Evolutionary conservation across 345 rosid species (phyloP).

Genomic region (Salix caprea): DNA sequence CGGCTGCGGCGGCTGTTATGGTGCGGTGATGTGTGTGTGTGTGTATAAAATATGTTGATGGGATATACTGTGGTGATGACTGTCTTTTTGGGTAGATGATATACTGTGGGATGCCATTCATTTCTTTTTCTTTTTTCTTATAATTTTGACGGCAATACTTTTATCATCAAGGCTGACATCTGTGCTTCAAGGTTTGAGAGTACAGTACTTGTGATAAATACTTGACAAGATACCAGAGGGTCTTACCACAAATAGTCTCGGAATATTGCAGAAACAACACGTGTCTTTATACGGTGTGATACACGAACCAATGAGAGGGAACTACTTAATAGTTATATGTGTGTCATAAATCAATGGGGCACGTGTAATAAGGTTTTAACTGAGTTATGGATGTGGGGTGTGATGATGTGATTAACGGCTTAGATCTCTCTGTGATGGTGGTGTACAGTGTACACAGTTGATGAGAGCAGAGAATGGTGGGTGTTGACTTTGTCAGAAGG

Average conservation of each 20-base stretch:
- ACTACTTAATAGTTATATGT: background rate
- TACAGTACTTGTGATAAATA: too few species aligned
- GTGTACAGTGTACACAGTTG: background rate
- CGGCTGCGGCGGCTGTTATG: constrained; percentile 15
- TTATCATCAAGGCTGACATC: too few species aligned
- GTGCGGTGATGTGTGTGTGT: constrained; percentile 5
- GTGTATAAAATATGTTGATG: constrained; percentile 13
- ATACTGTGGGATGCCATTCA: background rate
- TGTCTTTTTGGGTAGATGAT: constrained; percentile 8
- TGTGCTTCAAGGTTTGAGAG: too few species aligned
- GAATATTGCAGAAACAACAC: background rate
- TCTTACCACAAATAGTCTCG: too few species aligned
- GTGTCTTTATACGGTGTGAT: background rate
- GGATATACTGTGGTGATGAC: constrained; percentile 9
- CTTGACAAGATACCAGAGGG: too few species aligned
- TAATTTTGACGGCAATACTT: background rate
- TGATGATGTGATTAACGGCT: background rate
- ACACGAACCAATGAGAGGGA: background rate
- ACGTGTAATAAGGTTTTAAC: background rate
- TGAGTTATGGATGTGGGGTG: background rate
- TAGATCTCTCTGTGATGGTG: background rate
- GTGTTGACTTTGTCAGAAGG: background rate
- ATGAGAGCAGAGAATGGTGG: background rate
- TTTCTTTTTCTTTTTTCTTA: background rate
- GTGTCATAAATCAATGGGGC: background rate